A percentile compares a stretch with the other conserved stretches of the same genome.
Conservation (phyloP, 805 yeast species). For the Yarrowia phangngaensis region DNA sequence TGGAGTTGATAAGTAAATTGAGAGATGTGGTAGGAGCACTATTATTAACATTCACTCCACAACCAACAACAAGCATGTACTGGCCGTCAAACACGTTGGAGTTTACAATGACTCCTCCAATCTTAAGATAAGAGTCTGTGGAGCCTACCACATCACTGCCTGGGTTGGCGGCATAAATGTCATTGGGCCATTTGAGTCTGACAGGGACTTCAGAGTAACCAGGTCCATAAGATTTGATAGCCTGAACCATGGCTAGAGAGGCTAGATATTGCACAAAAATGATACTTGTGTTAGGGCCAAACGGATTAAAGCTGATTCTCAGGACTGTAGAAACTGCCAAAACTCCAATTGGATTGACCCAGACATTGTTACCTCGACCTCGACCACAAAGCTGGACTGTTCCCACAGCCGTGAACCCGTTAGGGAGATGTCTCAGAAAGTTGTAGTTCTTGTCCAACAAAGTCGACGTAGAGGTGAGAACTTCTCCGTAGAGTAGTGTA, state of each 20-base stretch:
- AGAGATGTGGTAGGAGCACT: constrained; percentile 91
- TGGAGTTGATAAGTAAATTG: constrained; percentile 58
- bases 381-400: constrained; percentile 85
- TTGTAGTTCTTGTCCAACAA: constrained; percentile 69
- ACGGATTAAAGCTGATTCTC: constrained; percentile 50
- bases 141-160: constrained; percentile 27
- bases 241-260: constrained; percentile 77
- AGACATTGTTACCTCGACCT: constrained; percentile 90
- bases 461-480: constrained; percentile 80
- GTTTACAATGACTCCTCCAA: constrained; percentile 81
- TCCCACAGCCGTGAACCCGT: constrained; percentile 66
- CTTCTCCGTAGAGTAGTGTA: constrained; percentile 72
- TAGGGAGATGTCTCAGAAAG: constrained; percentile 57
- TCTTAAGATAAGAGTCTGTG: constrained; percentile 52
- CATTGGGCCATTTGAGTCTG: constrained; percentile 95
- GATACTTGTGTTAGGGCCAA: constrained; percentile 43
- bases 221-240: constrained; percentile 55
- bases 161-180: constrained; percentile 71
- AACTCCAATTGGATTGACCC: constrained; percentile 95
- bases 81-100: constrained; percentile 60
- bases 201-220: constrained; percentile 76
- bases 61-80: constrained; percentile 72
- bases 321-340: constrained; percentile 73
- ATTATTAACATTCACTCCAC: constrained; percentile 80
- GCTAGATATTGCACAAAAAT: constrained; percentile 85